These are phyloP conservation scores for Hermanozyma aechmeae DNA, from an alignment of 805 yeast species.

Conservation along the genomic window DNA sequence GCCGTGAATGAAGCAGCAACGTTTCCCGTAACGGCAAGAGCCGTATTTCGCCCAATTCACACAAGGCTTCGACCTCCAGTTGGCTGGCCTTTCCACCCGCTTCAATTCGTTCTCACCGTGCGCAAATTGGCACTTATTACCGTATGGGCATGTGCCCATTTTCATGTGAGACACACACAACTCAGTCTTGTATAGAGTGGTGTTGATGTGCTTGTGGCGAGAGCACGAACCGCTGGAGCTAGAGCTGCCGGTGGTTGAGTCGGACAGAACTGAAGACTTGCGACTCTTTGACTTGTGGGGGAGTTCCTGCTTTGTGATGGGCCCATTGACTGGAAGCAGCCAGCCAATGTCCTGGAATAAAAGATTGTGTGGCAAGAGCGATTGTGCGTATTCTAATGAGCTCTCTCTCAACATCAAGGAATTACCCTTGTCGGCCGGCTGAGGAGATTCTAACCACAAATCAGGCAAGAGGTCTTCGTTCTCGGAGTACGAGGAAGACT, in stretches of 20 bases:
- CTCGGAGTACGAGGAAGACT: too few species aligned
- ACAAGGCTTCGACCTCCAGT: constrained; percentile 89
- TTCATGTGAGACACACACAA: constrained; percentile 71
- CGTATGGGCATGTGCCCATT: constrained; percentile 72
- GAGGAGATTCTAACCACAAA: constrained; percentile 19
- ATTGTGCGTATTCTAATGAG: constrained; percentile 12
- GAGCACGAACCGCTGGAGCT: background rate
- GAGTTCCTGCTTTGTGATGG: background rate
- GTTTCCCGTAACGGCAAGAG: constrained; percentile 75
- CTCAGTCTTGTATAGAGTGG: constrained; percentile 82
- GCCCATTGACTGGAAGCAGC: background rate
- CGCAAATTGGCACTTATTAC: constrained; percentile 89
- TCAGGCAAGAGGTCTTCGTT: constrained; percentile 26
- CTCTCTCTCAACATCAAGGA: constrained; percentile 12
- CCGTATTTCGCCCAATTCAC: constrained; percentile 81
- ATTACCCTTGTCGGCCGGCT: constrained; percentile 10
- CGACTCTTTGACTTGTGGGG: background rate
- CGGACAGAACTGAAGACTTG: background rate
- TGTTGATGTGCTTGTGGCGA: constrained; percentile 26
- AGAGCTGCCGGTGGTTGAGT: background rate
- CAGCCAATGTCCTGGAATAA: background rate
- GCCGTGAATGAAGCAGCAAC: constrained; percentile 89
- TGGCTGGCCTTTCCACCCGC: constrained; percentile 60
- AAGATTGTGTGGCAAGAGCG: constrained; percentile 15
- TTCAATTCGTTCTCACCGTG: constrained; percentile 79